phyloP scores from a whole-genome alignment of 257 asterid genomes.

The Fraxinus cuspidata region DNA sequence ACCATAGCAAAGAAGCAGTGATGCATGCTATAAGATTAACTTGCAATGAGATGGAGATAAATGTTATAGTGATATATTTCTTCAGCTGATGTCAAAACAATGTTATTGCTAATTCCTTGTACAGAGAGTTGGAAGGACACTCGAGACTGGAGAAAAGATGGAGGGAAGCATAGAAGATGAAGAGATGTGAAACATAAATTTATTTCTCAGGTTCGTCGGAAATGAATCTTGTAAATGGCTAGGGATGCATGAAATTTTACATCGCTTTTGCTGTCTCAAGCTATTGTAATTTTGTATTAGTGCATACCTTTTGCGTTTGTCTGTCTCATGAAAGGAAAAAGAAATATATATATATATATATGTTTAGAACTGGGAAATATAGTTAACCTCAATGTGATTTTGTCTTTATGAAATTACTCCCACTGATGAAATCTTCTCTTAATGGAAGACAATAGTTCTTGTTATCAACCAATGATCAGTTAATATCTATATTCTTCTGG shows the following conservation, averaged over 20 bases:
- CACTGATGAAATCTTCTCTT: no score
- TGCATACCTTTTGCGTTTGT: conserved; percentile 10
- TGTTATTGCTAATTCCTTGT: conserved; percentile 15
- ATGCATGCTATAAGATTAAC: conserved; percentile 7
- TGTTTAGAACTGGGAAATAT: not conserved
- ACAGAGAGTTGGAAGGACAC: conserved; percentile 2
- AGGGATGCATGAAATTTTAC: conserved; percentile 1
- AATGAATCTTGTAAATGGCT: conserved; percentile 33
- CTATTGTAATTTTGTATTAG: conserved; percentile 21
- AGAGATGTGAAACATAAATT: not conserved
- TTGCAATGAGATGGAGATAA: conserved; percentile 3
- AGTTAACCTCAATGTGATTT: not conserved
- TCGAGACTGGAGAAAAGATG: conserved; percentile 15
- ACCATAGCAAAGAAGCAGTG: conserved; percentile 60
- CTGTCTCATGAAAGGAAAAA: not conserved
- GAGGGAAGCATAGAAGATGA: not conserved
- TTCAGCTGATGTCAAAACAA: conserved; percentile 11
- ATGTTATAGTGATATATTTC: conserved; percentile 22
- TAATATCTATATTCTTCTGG: no score
- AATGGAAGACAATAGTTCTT: no score
- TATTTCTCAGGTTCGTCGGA: conserved; percentile 6
- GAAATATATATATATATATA: not conserved
- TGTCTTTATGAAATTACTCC: not conserved
- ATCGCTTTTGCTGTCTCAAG: conserved; percentile 23
- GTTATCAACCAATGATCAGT: no score